phyloP scores from a whole-genome alignment of 768 basidiomycete species.

The Amyloporia xantha region DNA sequence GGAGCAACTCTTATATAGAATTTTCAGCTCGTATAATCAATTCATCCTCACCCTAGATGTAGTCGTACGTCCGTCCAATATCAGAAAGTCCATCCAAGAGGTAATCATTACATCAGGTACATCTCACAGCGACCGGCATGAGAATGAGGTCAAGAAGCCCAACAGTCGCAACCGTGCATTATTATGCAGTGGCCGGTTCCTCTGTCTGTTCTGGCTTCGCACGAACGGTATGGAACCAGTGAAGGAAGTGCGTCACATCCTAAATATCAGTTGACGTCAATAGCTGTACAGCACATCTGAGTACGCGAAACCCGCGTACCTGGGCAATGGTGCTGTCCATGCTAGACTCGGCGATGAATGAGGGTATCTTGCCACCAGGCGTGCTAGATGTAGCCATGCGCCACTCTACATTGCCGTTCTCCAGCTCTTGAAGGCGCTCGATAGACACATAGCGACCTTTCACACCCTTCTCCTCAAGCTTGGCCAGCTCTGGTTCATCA shows the following conservation, averaged over 20 bases:
- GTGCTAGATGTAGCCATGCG: constrained; percentile 74
- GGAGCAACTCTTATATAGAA: too few relatives aligned
- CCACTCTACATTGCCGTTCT: constrained; percentile 65
- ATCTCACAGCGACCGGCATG: too few relatives aligned
- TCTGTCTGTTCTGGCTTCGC: constrained; percentile 1
- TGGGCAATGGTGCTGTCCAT: constrained; percentile 59
- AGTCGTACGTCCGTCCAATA: too few relatives aligned
- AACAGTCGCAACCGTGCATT: too few relatives aligned
- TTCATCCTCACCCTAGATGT: too few relatives aligned
- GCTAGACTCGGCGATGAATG: constrained; percentile 52
- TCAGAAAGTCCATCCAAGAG: too few relatives aligned
- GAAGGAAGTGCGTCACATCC: constrained; percentile 71
- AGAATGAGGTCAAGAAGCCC: too few relatives aligned
- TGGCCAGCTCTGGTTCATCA: constrained; percentile 48
- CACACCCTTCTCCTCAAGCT: constrained; percentile 56
- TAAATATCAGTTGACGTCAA: constrained; percentile 21
- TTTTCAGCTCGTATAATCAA: too few relatives aligned
- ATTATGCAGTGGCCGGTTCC: background rate
- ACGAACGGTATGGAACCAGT: constrained; percentile 48
- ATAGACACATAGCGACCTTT: constrained; percentile 66
- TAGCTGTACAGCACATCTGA: too few relatives aligned
- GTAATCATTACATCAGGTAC: too few relatives aligned
- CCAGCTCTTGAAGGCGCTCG: constrained; percentile 57
- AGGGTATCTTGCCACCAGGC: constrained; percentile 63
- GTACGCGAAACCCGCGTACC: constrained; percentile 31